Evolutionary conservation across 306 rosid species (phyloP).

Genomic region (Calophaca sinica): DNA sequence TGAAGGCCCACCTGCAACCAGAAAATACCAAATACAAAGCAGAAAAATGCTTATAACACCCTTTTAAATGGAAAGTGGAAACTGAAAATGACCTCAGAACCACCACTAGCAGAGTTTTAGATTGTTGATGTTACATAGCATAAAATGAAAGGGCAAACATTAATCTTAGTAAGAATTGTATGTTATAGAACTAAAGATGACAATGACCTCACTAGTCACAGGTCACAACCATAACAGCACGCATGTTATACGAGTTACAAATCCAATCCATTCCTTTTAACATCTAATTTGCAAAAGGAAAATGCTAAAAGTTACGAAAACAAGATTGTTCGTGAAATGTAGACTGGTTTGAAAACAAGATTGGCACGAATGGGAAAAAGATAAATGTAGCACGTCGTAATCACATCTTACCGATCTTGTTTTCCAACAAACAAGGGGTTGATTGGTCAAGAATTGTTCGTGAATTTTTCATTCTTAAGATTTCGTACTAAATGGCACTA

Average conservation of each 20-base stretch:
- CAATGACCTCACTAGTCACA: slow-evolving; percentile 20
- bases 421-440: too few relatives aligned
- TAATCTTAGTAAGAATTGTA: neutral
- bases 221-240: neutral
- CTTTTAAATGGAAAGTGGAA: neutral
- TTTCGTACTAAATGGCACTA: too few relatives aligned
- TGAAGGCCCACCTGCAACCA: slow-evolving; percentile 61
- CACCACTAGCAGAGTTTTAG: slow-evolving; percentile 5
- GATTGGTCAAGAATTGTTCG: too few relatives aligned
- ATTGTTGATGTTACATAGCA: neutral
- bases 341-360: too few relatives aligned
- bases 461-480: too few relatives aligned
- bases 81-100: slow-evolving; percentile 4
- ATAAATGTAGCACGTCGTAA: too few relatives aligned
- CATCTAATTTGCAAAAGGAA: neutral
- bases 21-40: slow-evolving; percentile 24
- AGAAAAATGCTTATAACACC: slow-evolving; percentile 15
- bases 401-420: too few relatives aligned
- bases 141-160: neutral
- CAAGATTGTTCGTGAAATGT: too few relatives aligned
- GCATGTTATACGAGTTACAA: slow-evolving; percentile 7
- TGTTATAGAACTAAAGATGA: slow-evolving; percentile 2
- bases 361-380: too few relatives aligned
- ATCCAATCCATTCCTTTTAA: slow-evolving; percentile 7
- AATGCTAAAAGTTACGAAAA: too few relatives aligned